Base-by-base conservation (phyloP, 2,329 filamentous ascomycete genomes). In the Colletotrichum somersetense region DNA sequence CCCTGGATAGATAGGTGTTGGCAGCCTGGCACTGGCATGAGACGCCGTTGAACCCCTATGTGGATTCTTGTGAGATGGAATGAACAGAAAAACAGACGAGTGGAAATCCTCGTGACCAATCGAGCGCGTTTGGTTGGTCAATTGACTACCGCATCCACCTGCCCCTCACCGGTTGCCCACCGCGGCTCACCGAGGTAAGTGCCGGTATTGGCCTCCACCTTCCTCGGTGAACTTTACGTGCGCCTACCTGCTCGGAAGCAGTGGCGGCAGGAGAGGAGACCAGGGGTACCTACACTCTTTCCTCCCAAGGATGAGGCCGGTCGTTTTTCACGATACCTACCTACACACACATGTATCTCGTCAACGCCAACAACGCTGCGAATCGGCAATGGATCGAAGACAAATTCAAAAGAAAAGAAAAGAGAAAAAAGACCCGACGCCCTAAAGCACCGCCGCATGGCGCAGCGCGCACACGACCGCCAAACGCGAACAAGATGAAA, bases 11-110 rank as follows among this genome's bases (percentile, higher is more conserved):
- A 20, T 44, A 44, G 30, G 7, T 23, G 6, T n/a, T 62, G 58
- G 18, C 12, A 30, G 59, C 44, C 30, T 50, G 35, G 59, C 46
- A 40, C n/a, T n/a, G 30, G 8, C 33, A 56, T 56, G 50, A 62
- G 58, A 62, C 58, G 58, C 58, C 26, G 42, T 50, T 62, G 12
- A 30, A 50, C 58, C 18, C 26, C 30, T 26, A 16, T 48, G 40
- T 46, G 56, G 44, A 10, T 46, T 20, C 42, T 44, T 7, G 42
- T 46, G 20, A 20, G 20, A 30, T 30, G 30, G 30, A 30, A 30
- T 30, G 30, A 48, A 48, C 2, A 20, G 46, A 7, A 12, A 23
- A 48, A 48, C 44, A 46, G 44, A 33, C 10, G 20, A 46, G 12
- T 10, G 20, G 4, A 14, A n/a, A 5, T 33, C 44, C 20, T 18